phyloP scores from a whole-genome alignment of 176 grass and related monocot genomes.

The Aegilops sharonensis region DNA sequence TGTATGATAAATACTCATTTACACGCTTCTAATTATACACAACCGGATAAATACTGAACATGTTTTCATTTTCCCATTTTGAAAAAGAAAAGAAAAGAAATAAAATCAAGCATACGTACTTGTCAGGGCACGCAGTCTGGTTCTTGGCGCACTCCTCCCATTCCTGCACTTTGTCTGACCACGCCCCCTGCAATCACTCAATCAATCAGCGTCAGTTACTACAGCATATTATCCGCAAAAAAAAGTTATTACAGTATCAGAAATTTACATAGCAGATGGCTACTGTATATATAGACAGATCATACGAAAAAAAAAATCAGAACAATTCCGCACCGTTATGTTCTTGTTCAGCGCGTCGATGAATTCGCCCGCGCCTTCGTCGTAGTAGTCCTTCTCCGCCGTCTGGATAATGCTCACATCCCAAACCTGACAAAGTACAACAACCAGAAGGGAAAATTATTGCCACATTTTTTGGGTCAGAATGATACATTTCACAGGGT shows the following conservation, averaged over 20 bases:
- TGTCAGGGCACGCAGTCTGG: constrained; percentile 52
- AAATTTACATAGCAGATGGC: neutral
- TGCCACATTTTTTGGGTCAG: neutral
- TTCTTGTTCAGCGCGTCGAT: constrained; percentile 27
- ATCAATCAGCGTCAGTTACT: neutral
- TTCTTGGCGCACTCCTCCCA: constrained; percentile 55
- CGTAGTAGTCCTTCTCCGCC: constrained; percentile 28
- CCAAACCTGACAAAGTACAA: constrained; percentile 36
- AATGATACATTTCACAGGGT: neutral
- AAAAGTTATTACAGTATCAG: neutral
- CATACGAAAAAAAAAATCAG: neutral
- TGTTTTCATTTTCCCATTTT: neutral
- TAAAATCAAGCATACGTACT: constrained; percentile 12
- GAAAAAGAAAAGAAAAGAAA: neutral
- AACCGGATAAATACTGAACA: neutral
- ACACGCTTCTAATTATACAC: neutral
- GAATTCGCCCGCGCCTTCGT: neutral
- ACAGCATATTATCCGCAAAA: no score
- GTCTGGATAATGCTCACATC: constrained; percentile 40
- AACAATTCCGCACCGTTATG: constrained; percentile 20
- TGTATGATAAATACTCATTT: neutral
- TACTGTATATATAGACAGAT: no score
- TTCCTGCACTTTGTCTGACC: constrained; percentile 49
- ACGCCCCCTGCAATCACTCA: constrained; percentile 33
- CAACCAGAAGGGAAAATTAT: neutral